Base-by-base conservation (phyloP, 352 stramenopile species). In the Globisporangium okanoganense region DNA sequence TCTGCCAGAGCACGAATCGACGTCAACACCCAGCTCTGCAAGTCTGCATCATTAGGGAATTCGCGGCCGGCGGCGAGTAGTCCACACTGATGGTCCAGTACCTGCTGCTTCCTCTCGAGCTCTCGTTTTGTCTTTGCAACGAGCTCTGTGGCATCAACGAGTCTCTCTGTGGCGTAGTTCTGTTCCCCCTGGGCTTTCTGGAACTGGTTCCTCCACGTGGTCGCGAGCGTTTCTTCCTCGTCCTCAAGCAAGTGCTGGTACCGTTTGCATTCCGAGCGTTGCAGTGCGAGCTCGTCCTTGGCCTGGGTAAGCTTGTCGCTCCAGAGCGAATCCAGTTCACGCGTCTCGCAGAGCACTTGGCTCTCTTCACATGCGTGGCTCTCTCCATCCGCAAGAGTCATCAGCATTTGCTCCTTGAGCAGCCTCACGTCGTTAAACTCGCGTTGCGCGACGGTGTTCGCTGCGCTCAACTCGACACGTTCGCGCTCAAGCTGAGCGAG, bases 341-440 rank as follows among this genome's bases (percentile, higher is more conserved):
- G 67, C 0, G 67, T 67, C 2, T 35, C 52, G 8, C 48, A 35
- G 0, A 85, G 45, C 9, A 40, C 18, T 18, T 61, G 33, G 20
- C 58, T 58, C 41, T 78, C 65, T 27, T 79, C 70, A 18, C 65
- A 68, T 0, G 65, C 47, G 10, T 38, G 55, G 40, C 70, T 75
- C 65, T 85, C 78, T 20, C 59, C 58, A 40, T 86, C 78, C 10
- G 49, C 65, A 2, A 83, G 53, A 10, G 60, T 9, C 76, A 88
- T 86, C 0, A 58, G 59, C 5, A 59, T 47, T 6, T 74, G 67
- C 14, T 56, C 53, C 58, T 72, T 67, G 5, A 44, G 45, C 31
- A 64, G 7, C 20, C 64, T 53, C 2, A 63, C 63, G 13, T 61
- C 29, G 2, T 73, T 56, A 20, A 73, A 66, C 0, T 59, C 56